Percentiles rank a stretch among this genome's conserved stretches.
Conservation (phyloP, 495 filamentous ascomycete genomes). For the Aspergillus nanangensis region DNA sequence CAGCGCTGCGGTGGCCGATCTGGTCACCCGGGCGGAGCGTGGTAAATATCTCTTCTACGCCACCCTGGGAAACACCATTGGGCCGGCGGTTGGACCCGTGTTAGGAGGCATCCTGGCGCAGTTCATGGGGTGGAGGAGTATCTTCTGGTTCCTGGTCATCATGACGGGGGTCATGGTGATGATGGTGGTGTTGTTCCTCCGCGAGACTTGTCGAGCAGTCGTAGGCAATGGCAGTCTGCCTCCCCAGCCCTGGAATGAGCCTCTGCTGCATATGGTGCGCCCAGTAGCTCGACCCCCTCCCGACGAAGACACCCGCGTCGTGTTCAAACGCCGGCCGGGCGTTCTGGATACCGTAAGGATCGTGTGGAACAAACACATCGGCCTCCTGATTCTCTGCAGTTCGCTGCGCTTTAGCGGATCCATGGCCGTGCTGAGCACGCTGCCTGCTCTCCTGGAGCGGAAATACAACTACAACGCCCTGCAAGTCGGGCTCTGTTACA, state of each 20-base stretch:
- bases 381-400: conserved; percentile 32
- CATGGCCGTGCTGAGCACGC: conserved; percentile 22
- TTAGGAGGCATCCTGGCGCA: conserved; percentile 63
- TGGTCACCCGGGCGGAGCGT: conserved; percentile 37
- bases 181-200: conserved; percentile 24
- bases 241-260: conserved; percentile 34
- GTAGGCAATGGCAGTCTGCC: conserved; percentile 45
- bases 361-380: conserved; percentile 30
- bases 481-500: conserved; percentile 43
- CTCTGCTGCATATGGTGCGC: conserved; percentile 17
- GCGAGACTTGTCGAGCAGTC: conserved; percentile 42
- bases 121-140: conserved; percentile 63
- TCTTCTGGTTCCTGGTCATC: conserved; percentile 74
- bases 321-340: conserved; percentile 17
- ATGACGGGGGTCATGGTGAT: conserved; percentile 35
- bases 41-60: conserved; percentile 41
- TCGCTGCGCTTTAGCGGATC: conserved; percentile 20
- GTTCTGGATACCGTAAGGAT: conserved; percentile 27
- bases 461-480: conserved; percentile 38
- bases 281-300: conserved; percentile 2
- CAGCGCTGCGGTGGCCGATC: conserved; percentile 37
- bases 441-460: conserved; percentile 26
- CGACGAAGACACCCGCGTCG: conserved; percentile 10
- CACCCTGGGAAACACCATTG: conserved; percentile 24
- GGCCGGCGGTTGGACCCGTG: conserved; percentile 55